Base-by-base conservation (phyloP, 306 rosid genomes). In the Canavalia gladiata region DNA sequence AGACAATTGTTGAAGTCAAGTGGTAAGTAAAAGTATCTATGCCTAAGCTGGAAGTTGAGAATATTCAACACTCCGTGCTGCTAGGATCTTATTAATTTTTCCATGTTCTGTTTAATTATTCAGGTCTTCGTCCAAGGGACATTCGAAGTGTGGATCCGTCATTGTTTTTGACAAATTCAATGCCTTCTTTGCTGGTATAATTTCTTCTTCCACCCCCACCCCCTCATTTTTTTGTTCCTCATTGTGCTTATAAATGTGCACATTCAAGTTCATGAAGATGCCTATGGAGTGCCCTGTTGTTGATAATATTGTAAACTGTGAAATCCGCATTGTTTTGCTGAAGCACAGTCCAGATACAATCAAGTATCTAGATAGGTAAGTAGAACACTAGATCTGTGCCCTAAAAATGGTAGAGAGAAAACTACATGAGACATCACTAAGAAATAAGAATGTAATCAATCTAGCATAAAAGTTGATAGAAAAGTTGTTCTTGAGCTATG, bases 71-170 rank as follows among this genome's bases (percentile, higher is more conserved):
- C 46, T 33, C 34, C 13, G 7, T 41, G 67, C 50, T 39, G 41
- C 43, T 43, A 28, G 13, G 50, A 72, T 72, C 35, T 66, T 39
- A 4, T 25, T 64, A 34, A 0, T 25, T 29, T 29, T 77, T 85
- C 42, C 25, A 11, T 68, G 29, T 81, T 2, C 71, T 81, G 59
- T 69, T 83, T 80, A 52, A 57, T 55, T 74, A 31, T 75, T 79
- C 90, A 96, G 99, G 99, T 66, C 98, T 96, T 80, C 98, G 98
- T 76, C 99, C 98, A 1, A 94, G 99, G 79, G 99, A 96, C 83
- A 82, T 96, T 65, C 89, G 98, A 79, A 96, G 98, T 90, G 94
- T 96, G 82, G 99, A 96, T 80, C 99, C 99, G 8, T 96, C 97
- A 13, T 81, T 96, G 86, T 96, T 93, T 90, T 83, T 96, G 84